phyloP scores from a whole-genome alignment of 176 grass and related monocot genomes.

The Raddia distichophylla region DNA sequence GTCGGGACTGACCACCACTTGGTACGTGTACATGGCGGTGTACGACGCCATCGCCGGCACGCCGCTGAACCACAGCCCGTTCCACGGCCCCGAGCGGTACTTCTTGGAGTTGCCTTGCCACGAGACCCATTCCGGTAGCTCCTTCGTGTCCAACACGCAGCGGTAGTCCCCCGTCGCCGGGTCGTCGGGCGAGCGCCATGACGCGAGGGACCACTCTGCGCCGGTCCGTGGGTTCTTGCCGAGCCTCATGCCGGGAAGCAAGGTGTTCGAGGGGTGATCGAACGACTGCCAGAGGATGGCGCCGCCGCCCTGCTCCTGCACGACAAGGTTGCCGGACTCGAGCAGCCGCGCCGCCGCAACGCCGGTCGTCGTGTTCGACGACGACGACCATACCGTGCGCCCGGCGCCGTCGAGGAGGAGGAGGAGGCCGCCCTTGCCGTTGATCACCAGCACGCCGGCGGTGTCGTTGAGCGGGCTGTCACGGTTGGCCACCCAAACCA shows the following conservation, averaged over 20 bases:
- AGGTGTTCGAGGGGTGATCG: conserved; percentile 21
- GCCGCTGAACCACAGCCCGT: conserved; percentile 39
- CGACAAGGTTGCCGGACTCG: neutral
- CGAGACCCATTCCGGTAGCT: conserved; percentile 21
- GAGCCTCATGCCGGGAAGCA: conserved; percentile 35
- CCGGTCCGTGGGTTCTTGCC: conserved; percentile 45
- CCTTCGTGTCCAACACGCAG: neutral
- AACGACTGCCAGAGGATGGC: neutral
- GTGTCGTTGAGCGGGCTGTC: conserved; percentile 38
- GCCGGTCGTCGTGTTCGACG: conserved; percentile 27
- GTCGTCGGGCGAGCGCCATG: conserved; percentile 29
- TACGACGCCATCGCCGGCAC: conserved; percentile 40
- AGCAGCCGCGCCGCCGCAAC: neutral
- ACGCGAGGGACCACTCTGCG: conserved; percentile 28
- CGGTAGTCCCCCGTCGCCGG: conserved; percentile 32
- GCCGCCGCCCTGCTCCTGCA: neutral
- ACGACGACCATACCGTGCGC: conserved; percentile 15
- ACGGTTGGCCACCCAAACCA: conserved; percentile 64
- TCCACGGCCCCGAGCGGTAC: conserved; percentile 36
- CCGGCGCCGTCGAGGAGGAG: conserved; percentile 20
- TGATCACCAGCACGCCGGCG: conserved; percentile 8
- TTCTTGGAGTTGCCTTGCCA: conserved; percentile 11
- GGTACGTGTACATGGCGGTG: conserved; percentile 22
- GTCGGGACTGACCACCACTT: neutral
- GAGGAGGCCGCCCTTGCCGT: neutral